These are phyloP conservation scores for Cytospora paraplurivora DNA, from an alignment of 2,329 filamentous ascomycete species.

Conservation along the genomic window DNA sequence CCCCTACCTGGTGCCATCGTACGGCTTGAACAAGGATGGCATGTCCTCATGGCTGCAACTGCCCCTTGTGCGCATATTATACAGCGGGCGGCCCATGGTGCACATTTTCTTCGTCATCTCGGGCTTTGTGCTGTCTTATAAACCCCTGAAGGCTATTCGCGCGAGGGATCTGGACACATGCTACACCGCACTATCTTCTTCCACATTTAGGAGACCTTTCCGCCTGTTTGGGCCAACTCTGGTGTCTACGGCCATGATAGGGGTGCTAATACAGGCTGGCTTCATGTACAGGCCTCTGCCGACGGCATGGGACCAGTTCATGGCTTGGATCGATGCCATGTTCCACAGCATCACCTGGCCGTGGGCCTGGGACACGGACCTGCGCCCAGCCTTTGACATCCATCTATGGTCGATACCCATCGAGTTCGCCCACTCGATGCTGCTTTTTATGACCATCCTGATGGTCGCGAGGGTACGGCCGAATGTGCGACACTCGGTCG, in stretches of 20 bases:
- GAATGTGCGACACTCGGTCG: conserved; percentile 36
- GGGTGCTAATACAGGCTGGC: conserved; percentile 39
- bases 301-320: conserved; percentile 35
- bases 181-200: conserved; percentile 46
- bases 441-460: conserved; percentile 46
- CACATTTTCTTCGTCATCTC: conserved; percentile 56
- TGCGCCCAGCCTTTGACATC: conserved; percentile 44
- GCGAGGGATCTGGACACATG: conserved; percentile 41
- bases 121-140: conserved; percentile 50
- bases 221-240: conserved; percentile 50
- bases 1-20: conserved; percentile 38
- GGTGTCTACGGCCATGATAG: conserved; percentile 45
- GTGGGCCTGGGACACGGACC: conserved; percentile 40
- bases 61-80: conserved; percentile 47
- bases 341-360: conserved; percentile 41
- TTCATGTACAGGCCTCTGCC: conserved; percentile 35
- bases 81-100: conserved; percentile 50
- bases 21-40: conserved; percentile 41
- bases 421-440: conserved; percentile 49
- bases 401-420: conserved; percentile 54
- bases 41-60: conserved; percentile 44
- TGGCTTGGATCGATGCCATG: conserved; percentile 36
- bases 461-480: conserved; percentile 40
- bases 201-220: conserved; percentile 49
- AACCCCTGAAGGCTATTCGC: conserved; percentile 46